Conservation (phyloP, 2,329 filamentous ascomycete species). For the Myriosclerotinia curreyana region DNA sequence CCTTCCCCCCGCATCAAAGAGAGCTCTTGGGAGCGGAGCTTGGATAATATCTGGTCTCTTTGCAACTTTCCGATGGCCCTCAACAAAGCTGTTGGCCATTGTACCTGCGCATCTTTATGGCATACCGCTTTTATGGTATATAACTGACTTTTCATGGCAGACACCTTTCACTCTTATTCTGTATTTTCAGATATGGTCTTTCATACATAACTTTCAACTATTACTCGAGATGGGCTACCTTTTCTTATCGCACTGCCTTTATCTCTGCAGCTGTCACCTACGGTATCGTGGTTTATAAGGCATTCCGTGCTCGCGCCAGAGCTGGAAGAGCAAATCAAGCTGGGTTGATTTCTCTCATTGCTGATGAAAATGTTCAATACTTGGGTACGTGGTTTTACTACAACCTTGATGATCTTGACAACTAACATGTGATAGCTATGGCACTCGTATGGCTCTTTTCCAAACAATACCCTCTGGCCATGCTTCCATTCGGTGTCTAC, state of each 20-base stretch:
- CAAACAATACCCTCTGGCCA: slow-evolving; percentile 82
- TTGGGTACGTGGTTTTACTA: slow-evolving; percentile 61
- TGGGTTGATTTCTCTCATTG: slow-evolving; percentile 63
- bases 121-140: neutral
- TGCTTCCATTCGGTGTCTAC: slow-evolving; percentile 94
- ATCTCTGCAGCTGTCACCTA: slow-evolving; percentile 87
- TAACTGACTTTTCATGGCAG: slow-evolving; percentile 46
- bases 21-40: slow-evolving; percentile 23
- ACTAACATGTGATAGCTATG: slow-evolving; percentile 61
- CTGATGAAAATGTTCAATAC: slow-evolving; percentile 98
- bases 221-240: slow-evolving; percentile 70
- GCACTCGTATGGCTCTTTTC: slow-evolving; percentile 92
- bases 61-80: neutral
- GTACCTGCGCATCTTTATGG: slow-evolving; percentile 26
- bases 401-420: neutral
- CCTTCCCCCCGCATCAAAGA: slow-evolving; percentile 17
- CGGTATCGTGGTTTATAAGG: slow-evolving; percentile 98
- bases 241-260: slow-evolving; percentile 89
- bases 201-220: slow-evolving; percentile 90
- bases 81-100: slow-evolving; percentile 19
- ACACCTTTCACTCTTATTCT: slow-evolving; percentile 81
- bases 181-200: slow-evolving; percentile 76
- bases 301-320: slow-evolving; percentile 80
- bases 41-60: slow-evolving; percentile 20
- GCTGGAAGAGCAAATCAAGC: slow-evolving; percentile 58